Conservation (phyloP, 2,329 filamentous ascomycete species). For the Fusarium protoensiforme region DNA sequence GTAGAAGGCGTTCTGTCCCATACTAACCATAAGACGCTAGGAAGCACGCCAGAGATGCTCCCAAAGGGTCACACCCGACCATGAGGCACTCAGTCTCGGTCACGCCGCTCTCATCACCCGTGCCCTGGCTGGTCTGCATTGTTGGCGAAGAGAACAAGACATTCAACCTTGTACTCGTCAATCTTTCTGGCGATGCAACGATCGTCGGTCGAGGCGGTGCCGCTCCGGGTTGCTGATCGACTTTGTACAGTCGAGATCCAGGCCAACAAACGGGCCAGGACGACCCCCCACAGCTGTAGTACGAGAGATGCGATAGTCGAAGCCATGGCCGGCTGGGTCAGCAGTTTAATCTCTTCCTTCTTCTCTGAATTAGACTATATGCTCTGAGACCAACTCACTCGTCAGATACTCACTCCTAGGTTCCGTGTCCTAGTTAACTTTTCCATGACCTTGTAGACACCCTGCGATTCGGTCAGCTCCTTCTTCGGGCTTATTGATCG, state of each 20-base stretch:
- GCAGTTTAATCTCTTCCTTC: too few relatives aligned
- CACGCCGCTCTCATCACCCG: background rate
- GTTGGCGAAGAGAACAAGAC: too few relatives aligned
- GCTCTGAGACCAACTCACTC: background rate
- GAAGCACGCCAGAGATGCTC: background rate
- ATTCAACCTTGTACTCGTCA: too few relatives aligned
- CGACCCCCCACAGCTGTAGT: background rate
- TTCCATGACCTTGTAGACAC: background rate
- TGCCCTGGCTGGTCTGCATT: background rate
- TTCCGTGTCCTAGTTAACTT: background rate
- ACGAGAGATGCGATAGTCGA: background rate
- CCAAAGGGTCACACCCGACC: background rate
- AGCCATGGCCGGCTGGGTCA: background rate
- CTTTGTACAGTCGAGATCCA: too few relatives aligned
- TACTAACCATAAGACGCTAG: background rate
- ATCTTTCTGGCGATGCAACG: too few relatives aligned
- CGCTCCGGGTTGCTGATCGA: too few relatives aligned
- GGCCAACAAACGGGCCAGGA: background rate
- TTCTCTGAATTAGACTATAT: background rate
- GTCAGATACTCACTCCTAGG: background rate
- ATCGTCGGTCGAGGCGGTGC: too few relatives aligned
- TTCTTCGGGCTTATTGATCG: too few relatives aligned
- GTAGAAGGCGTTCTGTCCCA: rapidly evolving
- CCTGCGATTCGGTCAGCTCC: background rate
- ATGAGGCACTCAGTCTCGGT: background rate